Base-by-base conservation (phyloP, 192 early-diverging fungal species). In the Chytriomyces sp. region DNA sequence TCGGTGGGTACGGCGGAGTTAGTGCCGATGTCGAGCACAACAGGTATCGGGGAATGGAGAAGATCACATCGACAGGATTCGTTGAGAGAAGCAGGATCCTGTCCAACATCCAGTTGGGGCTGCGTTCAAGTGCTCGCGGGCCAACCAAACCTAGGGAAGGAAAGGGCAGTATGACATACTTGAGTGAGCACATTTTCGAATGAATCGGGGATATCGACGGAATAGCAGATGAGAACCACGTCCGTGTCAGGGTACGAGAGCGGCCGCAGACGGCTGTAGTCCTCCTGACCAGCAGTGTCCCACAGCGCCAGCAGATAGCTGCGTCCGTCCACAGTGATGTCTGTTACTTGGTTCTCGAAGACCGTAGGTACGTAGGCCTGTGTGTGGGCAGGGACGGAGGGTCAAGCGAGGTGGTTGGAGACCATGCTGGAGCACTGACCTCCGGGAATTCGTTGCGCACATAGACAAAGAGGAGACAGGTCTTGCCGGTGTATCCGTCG, bases 221-320 rank as follows among this genome's bases (percentile, higher is more conserved):
- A 80, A 73, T 94, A 96, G 78, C 90, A 91, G 63, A 96, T 88
- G 59, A 96, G 78, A 57, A 96, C 86, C 34, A 92, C 90, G 78
- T 94, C 80, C 32, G 91, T 84, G 73, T 91, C 92, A 14, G 92
- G 87, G 72, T 94, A 96, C 39, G 90, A 90, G 65, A 95, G 80
- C 32, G 90, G 88, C 55, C 94, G 90, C 74, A 96, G 81, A 56
- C 92, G 90, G 79, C 91, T 88, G 72, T 94, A 95, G 78, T 94
- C 93, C 78, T 96, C 93, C 67, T 95, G 92, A 37, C 87, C 94
- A 33, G 94, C 93, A 60, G 94, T 96, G 83, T 96, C 94, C 92
- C 92, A 95, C 32, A 96, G 78, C 39, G 90, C 91, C 39, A 96
- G 79, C 75, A 92, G 88, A 4, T 55, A 10, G n/a, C 25, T 14